Base-by-base conservation (phyloP, 495 filamentous ascomycete species). In the Astrothelium subdiscretum region DNA sequence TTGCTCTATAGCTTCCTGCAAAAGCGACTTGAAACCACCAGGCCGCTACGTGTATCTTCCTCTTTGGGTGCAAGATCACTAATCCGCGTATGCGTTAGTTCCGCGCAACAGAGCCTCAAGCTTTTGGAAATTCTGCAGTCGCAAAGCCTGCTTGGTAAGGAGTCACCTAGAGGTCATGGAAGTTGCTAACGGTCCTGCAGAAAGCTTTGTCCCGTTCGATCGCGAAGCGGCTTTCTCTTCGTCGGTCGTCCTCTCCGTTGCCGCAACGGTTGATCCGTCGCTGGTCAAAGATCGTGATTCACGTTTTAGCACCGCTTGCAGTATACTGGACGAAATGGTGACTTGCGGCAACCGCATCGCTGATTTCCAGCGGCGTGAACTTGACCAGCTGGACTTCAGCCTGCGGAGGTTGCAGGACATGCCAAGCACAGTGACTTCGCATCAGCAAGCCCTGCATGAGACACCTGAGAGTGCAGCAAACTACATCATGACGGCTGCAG, bases 181-280 rank as follows among this genome's bases (percentile, higher is more conserved):
- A 63, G 24, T 54, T 54, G 26, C 31, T 54, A 20, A 63, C 18
- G 3, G 15, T 29, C 2, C 48, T 31, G 2, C 57, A 78, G 76
- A 78, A 68, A 77, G 71, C 3, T 78, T 78, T 60, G 73, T 78
- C 31, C 71, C 75, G 10, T 78, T 78, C 51, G 75, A 78, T 63
- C 72, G 76, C 29, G 76, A 78, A 58, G 72, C 75, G 35, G 67
- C 73, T 13, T 78, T 74, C 43, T 70, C 74, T 24, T 54, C 48
- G 22, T 54, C 48, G 48, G 48, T 54, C 48, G 48, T 76, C 58
- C 73, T 78, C 13, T 65, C 74, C 12, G 66, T 76, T 20, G 69
- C 69, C 2, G 68, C 70, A 11, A 70, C 72, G 27, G 73, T 75
- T 43, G 74, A 77, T 54, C 59, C 63, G 2, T 60, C 64, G 11